Evolutionary conservation across 371 early-diverging fungal genomes (phyloP), one percentile per base, ranked within the genome.

Genomic region (Mucor ambiguus): DNA sequence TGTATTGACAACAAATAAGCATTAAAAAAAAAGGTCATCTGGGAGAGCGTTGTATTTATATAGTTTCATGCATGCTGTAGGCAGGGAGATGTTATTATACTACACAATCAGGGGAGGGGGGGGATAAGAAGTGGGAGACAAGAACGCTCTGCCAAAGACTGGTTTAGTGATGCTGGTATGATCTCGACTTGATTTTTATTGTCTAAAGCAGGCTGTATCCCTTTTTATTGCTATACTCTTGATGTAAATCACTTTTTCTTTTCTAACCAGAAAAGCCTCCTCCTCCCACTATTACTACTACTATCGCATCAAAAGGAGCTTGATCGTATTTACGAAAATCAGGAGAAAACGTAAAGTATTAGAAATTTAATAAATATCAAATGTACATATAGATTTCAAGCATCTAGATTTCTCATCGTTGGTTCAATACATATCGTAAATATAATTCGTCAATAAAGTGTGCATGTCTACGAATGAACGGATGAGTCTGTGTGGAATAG

Each of bases 361-460:
- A 4, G 41, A 46, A 46, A 22, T 46, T 46, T 46, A 46, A 22
- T 46, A 20, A 46, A 46, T 41, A 46, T 20, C 11, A 46, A 20
- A 20, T 46, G 46, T 46, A 46, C 22, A 46, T 22, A 7, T 20
- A 46, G n/a, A 44, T 44, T 44, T 49, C 26, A 52, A 4, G 5
- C 22, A 28, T 11, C 52, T 52, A 28, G 4, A 16, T 14, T 12
- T 26, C 12, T 37, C 66, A 63, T 52, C 70, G 60, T 57, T 75
- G 72, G 20, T 75, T 75, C 44, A 83, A 62, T 29, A 80, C 76
- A 67, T 88, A 87, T 18, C 89, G 83, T 52, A 88, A 78, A 68
- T 84, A 88, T 8, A 88, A 78, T 43, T 88, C 89, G 58, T 87
- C 89, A 61, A 83, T 77, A 79, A 88, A 88, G 66, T 88, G 89